Base-by-base conservation (phyloP, 2,329 filamentous ascomycete species). In the Neopestalotiopsis rosae region DNA sequence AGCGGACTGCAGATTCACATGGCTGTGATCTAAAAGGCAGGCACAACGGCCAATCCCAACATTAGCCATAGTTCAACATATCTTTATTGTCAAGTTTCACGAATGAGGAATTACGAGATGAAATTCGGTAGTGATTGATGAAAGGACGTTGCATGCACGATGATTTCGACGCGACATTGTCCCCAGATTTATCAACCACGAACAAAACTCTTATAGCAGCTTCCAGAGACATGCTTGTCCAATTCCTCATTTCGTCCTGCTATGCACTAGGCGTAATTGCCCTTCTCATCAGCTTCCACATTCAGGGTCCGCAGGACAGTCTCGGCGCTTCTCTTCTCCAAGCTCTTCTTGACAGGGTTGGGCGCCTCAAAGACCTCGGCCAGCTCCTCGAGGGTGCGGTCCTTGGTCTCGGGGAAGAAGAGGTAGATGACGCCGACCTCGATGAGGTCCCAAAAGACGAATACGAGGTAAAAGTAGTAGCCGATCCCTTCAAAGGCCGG, bases 401-500 rank as follows among this genome's bases (percentile, higher is more conserved):
- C 77, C 42, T 78, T 76, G 13, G 79, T 79, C 70, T 80, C 79
- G 9, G 79, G 77, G 61, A 79, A 79, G 71, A 78, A 79, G 52
- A 77, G 77, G 66, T 79, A 79, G 67, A 80, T 79, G 67, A 76
- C 76, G 1, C 68, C 69, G 12, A 78, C 73, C 67, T 81, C 79
- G 7, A 80, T 73, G 3, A 74, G 73, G 66, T 80, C 79, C 78
- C 78, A 81, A 20, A 77, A 75, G n/a, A 75, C 76, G 30, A 81
- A 81, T 68, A 81, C 80, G 1, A 79, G 76, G 17, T 80, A 81
- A 65, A 80, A 80, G 77, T 79, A 80, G 24, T 80, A 80, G 1
- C 76, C 76, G 24, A 80, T 78, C 72, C 75, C n/a, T 78, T 66
- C 69, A 66, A 85, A 84, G 0, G 81, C 83, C 0, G 82, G 81